These are phyloP conservation scores for Protomyces lactucae-debilis DNA, from an alignment of 1,139 yeast species.

Conservation along the genomic window DNA sequence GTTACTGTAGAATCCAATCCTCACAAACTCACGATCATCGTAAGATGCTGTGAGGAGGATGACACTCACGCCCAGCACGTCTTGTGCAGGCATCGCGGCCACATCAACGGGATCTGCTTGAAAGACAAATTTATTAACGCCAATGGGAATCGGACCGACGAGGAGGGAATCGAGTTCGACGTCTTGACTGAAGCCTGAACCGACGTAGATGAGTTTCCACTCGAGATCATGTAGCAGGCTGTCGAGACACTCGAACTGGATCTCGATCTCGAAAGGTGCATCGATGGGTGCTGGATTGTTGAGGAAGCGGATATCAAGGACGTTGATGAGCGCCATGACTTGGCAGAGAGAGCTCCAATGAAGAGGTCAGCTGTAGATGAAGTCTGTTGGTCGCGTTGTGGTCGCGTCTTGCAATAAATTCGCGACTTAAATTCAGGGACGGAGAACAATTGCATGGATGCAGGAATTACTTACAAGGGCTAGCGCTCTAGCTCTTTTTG, in stretches of 20 bases:
- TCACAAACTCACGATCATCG: constrained; percentile 86
- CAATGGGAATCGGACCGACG: constrained; percentile 98
- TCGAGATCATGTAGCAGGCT: constrained; percentile 67
- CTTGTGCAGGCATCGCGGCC: constrained; percentile 91
- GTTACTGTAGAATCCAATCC: constrained; percentile 96
- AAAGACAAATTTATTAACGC: constrained; percentile 85
- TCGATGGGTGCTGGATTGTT: constrained; percentile 93
- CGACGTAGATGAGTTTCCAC: constrained; percentile 96
- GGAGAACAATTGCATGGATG: background rate
- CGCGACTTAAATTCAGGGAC: background rate
- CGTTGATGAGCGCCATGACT: constrained; percentile 46
- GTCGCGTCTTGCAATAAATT: background rate
- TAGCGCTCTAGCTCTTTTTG: constrained; percentile 5
- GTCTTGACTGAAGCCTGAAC: constrained; percentile 82
- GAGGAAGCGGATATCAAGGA: constrained; percentile 83
- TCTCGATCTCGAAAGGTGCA: constrained; percentile 92
- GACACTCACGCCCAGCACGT: constrained; percentile 90
- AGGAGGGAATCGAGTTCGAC: constrained; percentile 91
- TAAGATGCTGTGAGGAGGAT: constrained; percentile 87
- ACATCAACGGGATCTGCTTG: constrained; percentile 97
- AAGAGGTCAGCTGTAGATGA: background rate
- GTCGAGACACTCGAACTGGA: constrained; percentile 93
- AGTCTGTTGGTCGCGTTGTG: background rate
- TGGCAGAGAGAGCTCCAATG: background rate
- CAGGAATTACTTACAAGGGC: background rate